Conservation (phyloP, 2,329 filamentous ascomycete species). For the Hypomyces perniciosus region DNA sequence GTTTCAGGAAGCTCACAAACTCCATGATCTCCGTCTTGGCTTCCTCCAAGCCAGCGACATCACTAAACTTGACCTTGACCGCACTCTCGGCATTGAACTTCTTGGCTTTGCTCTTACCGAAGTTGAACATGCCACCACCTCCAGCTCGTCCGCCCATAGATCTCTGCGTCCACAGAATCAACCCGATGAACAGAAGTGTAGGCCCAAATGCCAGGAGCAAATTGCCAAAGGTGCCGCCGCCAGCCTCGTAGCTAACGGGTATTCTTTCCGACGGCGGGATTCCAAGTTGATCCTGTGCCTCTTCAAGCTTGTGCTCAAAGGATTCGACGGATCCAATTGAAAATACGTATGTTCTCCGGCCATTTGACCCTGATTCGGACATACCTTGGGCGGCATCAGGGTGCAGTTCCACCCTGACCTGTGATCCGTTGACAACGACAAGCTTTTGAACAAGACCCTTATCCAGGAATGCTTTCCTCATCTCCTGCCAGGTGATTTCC, state of each 20-base stretch:
- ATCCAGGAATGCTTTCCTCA: slow-evolving; percentile 86
- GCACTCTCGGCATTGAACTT: slow-evolving; percentile 96
- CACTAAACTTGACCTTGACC: slow-evolving; percentile 92
- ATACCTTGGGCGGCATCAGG: slow-evolving; percentile 58
- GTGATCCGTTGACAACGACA: slow-evolving; percentile 64
- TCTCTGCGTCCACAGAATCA: slow-evolving; percentile 72
- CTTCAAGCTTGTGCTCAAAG: slow-evolving; percentile 83
- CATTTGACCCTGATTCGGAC: slow-evolving; percentile 22
- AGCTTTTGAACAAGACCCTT: slow-evolving; percentile 95
- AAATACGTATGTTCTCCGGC: slow-evolving; percentile 67
- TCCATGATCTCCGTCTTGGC: slow-evolving; percentile 99
- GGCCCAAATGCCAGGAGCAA: slow-evolving; percentile 76
- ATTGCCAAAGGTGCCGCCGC: slow-evolving; percentile 68
- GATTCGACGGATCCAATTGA: slow-evolving; percentile 90
- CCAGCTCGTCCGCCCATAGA: slow-evolving; percentile 62
- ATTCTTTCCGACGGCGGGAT: slow-evolving; percentile 88
- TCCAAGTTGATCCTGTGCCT: slow-evolving; percentile 78
- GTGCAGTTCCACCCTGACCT: slow-evolving; percentile 75
- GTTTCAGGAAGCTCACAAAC: slow-evolving; percentile 94
- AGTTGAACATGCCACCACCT: slow-evolving; percentile 82
- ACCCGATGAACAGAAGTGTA: slow-evolving; percentile 77
- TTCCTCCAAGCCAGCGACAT: slow-evolving; percentile 97
- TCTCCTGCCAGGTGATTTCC: slow-evolving; percentile 98
- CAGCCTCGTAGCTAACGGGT: slow-evolving; percentile 78
- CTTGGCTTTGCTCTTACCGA: slow-evolving; percentile 92